These are phyloP conservation scores for Coelastrella sp. DNA, from an alignment of 139 green algal species.

Conservation along the genomic window DNA sequence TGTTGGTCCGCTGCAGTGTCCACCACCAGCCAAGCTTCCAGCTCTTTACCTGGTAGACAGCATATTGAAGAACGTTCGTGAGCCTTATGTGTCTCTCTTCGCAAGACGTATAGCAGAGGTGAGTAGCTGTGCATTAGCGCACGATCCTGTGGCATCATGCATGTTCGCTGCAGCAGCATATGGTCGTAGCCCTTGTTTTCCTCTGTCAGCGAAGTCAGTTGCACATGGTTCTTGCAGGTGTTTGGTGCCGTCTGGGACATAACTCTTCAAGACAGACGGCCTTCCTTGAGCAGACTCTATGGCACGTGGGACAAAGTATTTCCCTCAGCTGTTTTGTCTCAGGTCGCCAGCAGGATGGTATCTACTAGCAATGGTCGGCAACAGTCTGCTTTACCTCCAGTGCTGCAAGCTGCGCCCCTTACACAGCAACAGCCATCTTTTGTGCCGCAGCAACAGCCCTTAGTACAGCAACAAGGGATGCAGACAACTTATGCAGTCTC, in stretches of 20 bases:
- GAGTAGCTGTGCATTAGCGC: background rate
- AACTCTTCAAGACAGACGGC: conserved; percentile 49
- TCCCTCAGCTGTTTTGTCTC: conserved; percentile 50
- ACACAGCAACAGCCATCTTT: background rate
- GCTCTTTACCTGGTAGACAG: conserved; percentile 85
- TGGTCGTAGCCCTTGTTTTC: background rate
- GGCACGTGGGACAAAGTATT: conserved; percentile 72
- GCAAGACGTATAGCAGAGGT: conserved; percentile 57
- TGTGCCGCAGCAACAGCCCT: conserved; percentile 3
- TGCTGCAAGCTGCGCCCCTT: background rate
- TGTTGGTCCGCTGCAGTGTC: conserved; percentile 29
- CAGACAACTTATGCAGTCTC: background rate
- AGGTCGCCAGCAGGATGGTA: conserved; percentile 47
- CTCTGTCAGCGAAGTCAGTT: background rate
- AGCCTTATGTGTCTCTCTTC: conserved; percentile 73
- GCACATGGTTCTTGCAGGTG: conserved; percentile 53
- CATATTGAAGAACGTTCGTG: conserved; percentile 81
- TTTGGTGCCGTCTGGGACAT: conserved; percentile 63
- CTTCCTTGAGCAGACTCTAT: conserved; percentile 66
- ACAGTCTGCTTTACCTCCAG: background rate
- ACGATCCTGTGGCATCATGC: background rate
- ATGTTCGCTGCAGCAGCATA: background rate
- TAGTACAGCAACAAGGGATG: background rate
- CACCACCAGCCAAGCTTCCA: conserved; percentile 71
- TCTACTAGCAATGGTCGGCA: background rate